Conservation (phyloP, 768 basidiomycete species). For the Crucibulum laeve region DNA sequence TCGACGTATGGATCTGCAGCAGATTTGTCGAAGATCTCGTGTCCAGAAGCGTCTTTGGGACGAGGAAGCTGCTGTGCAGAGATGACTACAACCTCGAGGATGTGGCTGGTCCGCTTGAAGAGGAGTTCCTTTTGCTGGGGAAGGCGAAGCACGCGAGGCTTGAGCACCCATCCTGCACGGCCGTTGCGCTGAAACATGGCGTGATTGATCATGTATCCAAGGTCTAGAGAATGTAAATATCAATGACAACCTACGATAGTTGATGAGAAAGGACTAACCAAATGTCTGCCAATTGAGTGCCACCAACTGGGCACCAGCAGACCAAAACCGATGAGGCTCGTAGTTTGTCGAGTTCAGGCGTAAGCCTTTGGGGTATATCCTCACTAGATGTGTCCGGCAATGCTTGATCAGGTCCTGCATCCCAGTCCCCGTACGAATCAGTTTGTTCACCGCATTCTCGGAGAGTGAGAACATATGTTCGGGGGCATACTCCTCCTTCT, state of each 20-base stretch:
- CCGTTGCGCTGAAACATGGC: conserved; percentile 95
- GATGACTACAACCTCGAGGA: conserved; percentile 55
- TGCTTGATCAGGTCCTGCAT: conserved; percentile 86
- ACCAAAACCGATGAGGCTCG: conserved; percentile 89
- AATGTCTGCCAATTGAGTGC: conserved; percentile 98
- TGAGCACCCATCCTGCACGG: conserved; percentile 87
- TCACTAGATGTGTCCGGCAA: conserved; percentile 77
- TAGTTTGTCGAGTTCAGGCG: conserved; percentile 86
- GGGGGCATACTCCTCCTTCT: conserved; percentile 79
- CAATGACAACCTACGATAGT: conserved; percentile 1
- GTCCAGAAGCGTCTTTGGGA: conserved; percentile 63
- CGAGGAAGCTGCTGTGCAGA: conserved; percentile 91
- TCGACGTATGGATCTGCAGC: conserved; percentile 67
- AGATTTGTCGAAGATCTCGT: conserved; percentile 57
- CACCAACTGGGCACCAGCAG: conserved; percentile 83
- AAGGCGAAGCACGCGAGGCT: conserved; percentile 74
- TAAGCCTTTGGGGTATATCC: conserved; percentile 86
- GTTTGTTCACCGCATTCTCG: conserved; percentile 76
- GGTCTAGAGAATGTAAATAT: conserved; percentile 43
- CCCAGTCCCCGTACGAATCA: conserved; percentile 49
- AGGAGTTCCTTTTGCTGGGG: conserved; percentile 54
- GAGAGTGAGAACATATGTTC: conserved; percentile 93
- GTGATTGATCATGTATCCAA: conserved; percentile 90
- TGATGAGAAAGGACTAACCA: conserved; percentile 44
- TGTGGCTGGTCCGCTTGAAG: conserved; percentile 39